A percentile compares a stretch with the other conserved stretches of the same genome.
Conservation (phyloP, 2,329 filamentous ascomycete species). For the Ophiobolus disseminans region DNA sequence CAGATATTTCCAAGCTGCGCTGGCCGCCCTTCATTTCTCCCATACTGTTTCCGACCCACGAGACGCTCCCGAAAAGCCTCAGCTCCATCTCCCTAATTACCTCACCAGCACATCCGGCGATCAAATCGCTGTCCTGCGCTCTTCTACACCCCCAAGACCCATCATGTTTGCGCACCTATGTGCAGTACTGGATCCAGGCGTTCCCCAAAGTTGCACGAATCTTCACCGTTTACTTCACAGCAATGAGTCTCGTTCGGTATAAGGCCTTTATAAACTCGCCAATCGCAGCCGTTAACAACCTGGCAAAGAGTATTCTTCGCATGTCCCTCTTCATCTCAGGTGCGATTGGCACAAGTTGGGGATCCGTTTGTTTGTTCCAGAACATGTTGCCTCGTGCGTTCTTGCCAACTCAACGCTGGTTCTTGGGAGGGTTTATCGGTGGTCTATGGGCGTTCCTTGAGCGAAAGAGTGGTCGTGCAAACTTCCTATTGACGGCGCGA, state of each 20-base stretch:
- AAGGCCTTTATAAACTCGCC: constrained; percentile 73
- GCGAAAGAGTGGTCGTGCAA: constrained; percentile 61
- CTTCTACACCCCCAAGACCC: constrained; percentile 87
- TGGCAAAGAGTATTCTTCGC: constrained; percentile 74
- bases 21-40: constrained; percentile 92
- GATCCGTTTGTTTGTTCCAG: constrained; percentile 88
- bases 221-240: constrained; percentile 76
- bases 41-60: constrained; percentile 77
- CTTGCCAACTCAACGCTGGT: constrained; percentile 84
- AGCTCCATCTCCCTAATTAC: constrained; percentile 76
- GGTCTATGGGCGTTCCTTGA: constrained; percentile 86
- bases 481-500: constrained; percentile 81
- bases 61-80: constrained; percentile 71
- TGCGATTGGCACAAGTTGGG: constrained; percentile 87
- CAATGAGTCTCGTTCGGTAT: constrained; percentile 73
- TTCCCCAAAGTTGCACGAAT: constrained; percentile 81
- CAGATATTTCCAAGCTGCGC: constrained; percentile 77
- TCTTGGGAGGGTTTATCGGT: constrained; percentile 83
- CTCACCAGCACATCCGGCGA: constrained; percentile 83
- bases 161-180: constrained; percentile 84
- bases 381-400: constrained; percentile 74
- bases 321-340: constrained; percentile 81
- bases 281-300: constrained; percentile 67
- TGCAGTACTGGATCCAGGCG: constrained; percentile 84
- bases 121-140: constrained; percentile 85